Conservation (phyloP, 805 yeast genomes). For the Candida vartiovaarae region DNA sequence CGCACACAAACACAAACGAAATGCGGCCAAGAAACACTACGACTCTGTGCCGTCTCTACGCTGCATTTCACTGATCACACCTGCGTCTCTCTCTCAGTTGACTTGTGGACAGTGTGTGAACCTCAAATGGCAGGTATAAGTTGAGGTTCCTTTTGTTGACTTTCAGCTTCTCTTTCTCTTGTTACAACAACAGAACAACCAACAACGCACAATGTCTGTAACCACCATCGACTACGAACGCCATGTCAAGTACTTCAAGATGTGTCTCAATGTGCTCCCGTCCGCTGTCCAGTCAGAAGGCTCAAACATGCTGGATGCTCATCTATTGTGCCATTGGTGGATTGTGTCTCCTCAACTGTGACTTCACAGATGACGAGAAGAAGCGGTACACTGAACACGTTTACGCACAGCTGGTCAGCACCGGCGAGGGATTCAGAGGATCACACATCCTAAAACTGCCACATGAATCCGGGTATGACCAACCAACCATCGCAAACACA, state of each 20-base stretch:
- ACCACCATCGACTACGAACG: constrained; percentile 4
- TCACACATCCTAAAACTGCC: constrained; percentile 38
- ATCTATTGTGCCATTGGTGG: constrained; percentile 65
- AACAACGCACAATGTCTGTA: too few species aligned
- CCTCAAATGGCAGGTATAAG: too few species aligned
- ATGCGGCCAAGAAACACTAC: too few species aligned
- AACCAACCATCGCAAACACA: constrained; percentile 67
- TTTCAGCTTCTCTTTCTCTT: too few species aligned
- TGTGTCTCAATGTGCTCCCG: constrained; percentile 51
- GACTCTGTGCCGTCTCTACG: too few species aligned
- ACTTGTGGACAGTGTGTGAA: too few species aligned
- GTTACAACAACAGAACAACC: too few species aligned
- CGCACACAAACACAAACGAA: too few species aligned
- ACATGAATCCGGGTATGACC: constrained; percentile 35
- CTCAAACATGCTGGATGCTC: constrained; percentile 58
- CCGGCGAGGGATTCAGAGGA: constrained; percentile 49
- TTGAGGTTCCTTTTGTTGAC: too few species aligned
- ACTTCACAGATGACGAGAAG: constrained; percentile 25
- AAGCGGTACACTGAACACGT: constrained; percentile 34
- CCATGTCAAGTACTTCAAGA: constrained; percentile 37
- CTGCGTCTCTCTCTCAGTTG: too few species aligned
- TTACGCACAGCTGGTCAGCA: constrained; percentile 37
- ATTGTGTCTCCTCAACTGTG: constrained; percentile 20
- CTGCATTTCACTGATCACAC: too few species aligned
- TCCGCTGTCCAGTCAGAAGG: constrained; percentile 53